Conservation (phyloP, 129 eudicot genomes). For the Artemisia tridentata region DNA sequence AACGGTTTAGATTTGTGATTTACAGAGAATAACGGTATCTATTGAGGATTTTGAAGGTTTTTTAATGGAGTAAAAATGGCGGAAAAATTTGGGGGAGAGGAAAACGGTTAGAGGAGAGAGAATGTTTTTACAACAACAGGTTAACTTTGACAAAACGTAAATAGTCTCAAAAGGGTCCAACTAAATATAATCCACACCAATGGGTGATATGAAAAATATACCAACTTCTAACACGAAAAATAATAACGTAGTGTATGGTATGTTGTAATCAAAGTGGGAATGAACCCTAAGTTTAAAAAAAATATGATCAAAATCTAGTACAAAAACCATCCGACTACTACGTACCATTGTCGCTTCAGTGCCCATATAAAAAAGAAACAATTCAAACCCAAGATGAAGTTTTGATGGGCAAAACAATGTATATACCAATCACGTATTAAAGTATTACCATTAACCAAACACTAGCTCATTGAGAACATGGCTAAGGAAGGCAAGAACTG, state of each 20-base stretch:
- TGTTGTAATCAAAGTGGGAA: background rate
- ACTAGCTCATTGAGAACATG: background rate
- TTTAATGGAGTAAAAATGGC: no score
- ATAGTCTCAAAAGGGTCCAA: no score
- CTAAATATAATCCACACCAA: background rate
- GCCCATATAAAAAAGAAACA: background rate
- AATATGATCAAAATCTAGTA: slow-evolving; percentile 8
- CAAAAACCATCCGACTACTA: background rate
- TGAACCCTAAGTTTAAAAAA: background rate
- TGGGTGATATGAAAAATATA: background rate
- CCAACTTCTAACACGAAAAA: background rate
- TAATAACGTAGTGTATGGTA: background rate
- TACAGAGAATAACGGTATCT: no score
- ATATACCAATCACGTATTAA: background rate
- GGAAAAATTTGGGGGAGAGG: no score
- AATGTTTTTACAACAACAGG: no score
- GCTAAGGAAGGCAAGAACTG: slow-evolving; percentile 1
- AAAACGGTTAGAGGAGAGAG: no score
- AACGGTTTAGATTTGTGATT: no score
- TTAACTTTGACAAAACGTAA: no score
- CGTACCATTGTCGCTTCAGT: background rate
- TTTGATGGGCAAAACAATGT: slow-evolving; percentile 3
- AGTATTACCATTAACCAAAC: slow-evolving; percentile 3
- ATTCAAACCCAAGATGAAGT: slow-evolving; percentile 15
- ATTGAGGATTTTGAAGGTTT: no score